phyloP scores from a whole-genome alignment of 1,139 yeast genomes.

The Nadsonia starkeyi-henricii region DNA sequence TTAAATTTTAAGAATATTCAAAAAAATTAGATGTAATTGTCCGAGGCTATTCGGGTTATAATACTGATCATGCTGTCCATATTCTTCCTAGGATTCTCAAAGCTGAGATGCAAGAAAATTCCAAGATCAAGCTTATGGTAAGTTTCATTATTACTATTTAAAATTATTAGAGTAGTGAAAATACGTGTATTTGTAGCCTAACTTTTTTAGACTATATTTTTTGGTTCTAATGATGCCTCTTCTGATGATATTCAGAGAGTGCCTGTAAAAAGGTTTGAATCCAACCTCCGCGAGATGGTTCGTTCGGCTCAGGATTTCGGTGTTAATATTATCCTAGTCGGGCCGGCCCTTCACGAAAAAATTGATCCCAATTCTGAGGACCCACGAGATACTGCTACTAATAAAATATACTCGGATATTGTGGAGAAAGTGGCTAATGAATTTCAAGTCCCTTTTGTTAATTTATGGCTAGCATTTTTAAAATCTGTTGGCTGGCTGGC shows the following conservation, averaged over 20 bases:
- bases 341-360: constrained; percentile 51
- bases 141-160: constrained; percentile 4
- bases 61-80: constrained; percentile 31
- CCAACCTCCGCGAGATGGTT: constrained; percentile 34
- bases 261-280: constrained; percentile 32
- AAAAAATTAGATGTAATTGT: constrained; percentile 40
- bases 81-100: constrained; percentile 12
- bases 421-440: constrained; percentile 33
- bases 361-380: constrained; percentile 13
- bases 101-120: constrained; percentile 7
- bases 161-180: too few species aligned
- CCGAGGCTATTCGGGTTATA: constrained; percentile 51
- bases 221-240: constrained; percentile 67
- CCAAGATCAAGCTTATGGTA: constrained; percentile 11
- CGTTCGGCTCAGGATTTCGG: constrained; percentile 26
- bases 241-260: constrained; percentile 40
- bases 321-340: constrained; percentile 40
- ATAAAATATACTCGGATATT: constrained; percentile 37
- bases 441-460: constrained; percentile 36
- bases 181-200: too few species aligned
- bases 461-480: constrained; percentile 36
- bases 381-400: constrained; percentile 29
- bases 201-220: constrained; percentile 36
- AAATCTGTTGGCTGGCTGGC: constrained; percentile 15
- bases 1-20: constrained; percentile 20